These are phyloP conservation scores for Yamadazyma triangularis DNA, from an alignment of 1,139 yeast species.

Conservation along the genomic window DNA sequence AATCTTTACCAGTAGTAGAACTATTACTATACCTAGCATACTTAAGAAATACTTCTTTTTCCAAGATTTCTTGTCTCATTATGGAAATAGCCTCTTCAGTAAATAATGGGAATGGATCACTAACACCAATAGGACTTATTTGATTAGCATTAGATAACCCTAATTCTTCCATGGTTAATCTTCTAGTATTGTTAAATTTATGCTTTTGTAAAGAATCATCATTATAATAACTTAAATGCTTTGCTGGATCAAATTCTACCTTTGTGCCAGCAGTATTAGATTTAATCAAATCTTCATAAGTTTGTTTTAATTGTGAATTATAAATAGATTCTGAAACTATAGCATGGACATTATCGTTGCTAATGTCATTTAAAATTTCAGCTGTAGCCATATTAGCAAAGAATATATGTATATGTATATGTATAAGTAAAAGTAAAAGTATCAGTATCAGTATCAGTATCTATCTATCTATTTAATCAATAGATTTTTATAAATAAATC, in stretches of 20 bases:
- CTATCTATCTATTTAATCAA: too few relatives aligned
- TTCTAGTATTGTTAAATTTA: slow-evolving; percentile 28
- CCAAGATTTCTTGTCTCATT: slow-evolving; percentile 48
- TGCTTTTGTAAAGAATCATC: slow-evolving; percentile 20
- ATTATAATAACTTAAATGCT: slow-evolving; percentile 38
- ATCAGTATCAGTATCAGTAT: too few relatives aligned
- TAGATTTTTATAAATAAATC: too few relatives aligned
- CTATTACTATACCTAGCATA: slow-evolving; percentile 36
- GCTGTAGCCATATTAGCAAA: slow-evolving; percentile 1
- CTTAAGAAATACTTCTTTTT: slow-evolving; percentile 37
- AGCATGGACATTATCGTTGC: neutral
- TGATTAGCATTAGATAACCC: slow-evolving; percentile 31
- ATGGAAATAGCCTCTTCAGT: slow-evolving; percentile 52
- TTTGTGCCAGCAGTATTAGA: slow-evolving; percentile 5
- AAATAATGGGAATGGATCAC: slow-evolving; percentile 54
- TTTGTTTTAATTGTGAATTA: neutral
- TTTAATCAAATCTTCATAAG: neutral
- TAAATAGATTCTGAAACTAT: neutral
- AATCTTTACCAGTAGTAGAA: slow-evolving; percentile 41
- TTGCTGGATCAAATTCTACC: slow-evolving; percentile 36
- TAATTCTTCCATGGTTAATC: slow-evolving; percentile 45
- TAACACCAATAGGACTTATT: slow-evolving; percentile 48
- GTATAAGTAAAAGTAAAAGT: too few relatives aligned
- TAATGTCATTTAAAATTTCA: slow-evolving; percentile 1
- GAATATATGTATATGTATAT: too few relatives aligned